Conservation (phyloP, 108 stramenopile species). For the Fistulifera solaris region DNA sequence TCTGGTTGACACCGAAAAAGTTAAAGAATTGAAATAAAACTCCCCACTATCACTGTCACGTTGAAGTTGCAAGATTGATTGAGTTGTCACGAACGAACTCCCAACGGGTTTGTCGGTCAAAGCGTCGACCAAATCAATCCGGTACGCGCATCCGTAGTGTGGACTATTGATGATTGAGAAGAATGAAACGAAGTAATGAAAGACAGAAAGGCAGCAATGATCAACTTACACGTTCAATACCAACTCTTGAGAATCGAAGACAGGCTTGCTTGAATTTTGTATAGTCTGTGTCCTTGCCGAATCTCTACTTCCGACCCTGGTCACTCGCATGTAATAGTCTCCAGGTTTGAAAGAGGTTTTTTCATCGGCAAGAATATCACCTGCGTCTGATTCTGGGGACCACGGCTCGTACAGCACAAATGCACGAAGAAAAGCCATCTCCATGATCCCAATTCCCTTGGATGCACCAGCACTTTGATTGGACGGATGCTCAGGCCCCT, state of each 20-base stretch:
- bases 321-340: conserved; percentile 77
- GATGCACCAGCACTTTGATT: not conserved
- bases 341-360: conserved; percentile 31
- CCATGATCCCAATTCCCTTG: conserved; percentile 37
- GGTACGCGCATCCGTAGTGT: conserved; percentile 72
- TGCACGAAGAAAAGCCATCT: conserved; percentile 43
- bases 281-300: conserved; percentile 55
- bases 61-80: conserved; percentile 66
- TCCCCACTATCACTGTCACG: conserved; percentile 35
- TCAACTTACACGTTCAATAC: conserved; percentile 31
- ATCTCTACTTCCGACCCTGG: conserved; percentile 34
- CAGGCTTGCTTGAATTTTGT: conserved; percentile 51
- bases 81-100: conserved; percentile 49
- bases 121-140: conserved; percentile 71
- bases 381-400: conserved; percentile 45
- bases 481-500: not conserved
- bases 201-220: not conserved
- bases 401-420: conserved; percentile 45
- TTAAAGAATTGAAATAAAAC: conserved; percentile 27
- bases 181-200: not conserved
- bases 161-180: conserved; percentile 2
- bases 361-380: conserved; percentile 16
- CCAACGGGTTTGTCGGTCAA: conserved; percentile 60
- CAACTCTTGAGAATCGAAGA: conserved; percentile 61
- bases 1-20: conserved; percentile 11